Conservation (phyloP, 495 filamentous ascomycete genomes). For the Penicillium atrosanguineum region DNA sequence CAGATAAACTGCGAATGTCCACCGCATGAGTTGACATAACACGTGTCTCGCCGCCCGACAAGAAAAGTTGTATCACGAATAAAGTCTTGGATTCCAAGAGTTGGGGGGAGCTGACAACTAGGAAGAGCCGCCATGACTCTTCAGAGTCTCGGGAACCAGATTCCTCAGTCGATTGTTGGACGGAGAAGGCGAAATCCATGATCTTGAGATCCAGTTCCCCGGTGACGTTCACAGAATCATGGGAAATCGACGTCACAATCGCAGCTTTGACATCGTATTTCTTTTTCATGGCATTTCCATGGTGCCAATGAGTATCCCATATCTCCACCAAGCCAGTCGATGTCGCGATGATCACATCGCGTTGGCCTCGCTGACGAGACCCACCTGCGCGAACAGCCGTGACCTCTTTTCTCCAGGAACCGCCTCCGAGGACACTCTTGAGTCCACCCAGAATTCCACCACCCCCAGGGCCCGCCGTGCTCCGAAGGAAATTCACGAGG, state of each 20-base stretch:
- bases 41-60: slow-evolving; percentile 25
- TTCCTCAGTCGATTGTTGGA: slow-evolving; percentile 15
- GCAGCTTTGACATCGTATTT: slow-evolving; percentile 49
- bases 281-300: slow-evolving; percentile 55
- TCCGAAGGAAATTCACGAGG: slow-evolving; percentile 68
- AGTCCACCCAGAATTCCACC: slow-evolving; percentile 74
- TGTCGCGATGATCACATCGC: slow-evolving; percentile 76
- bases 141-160: slow-evolving; percentile 15
- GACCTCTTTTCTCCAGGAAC: slow-evolving; percentile 67
- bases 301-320: slow-evolving; percentile 86
- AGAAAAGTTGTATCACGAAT: slow-evolving; percentile 28
- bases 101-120: slow-evolving; percentile 27
- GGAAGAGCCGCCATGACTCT: slow-evolving; percentile 32
- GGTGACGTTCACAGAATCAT: slow-evolving; percentile 16
- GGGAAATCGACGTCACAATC: slow-evolving; percentile 26
- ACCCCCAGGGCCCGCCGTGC: slow-evolving; percentile 40
- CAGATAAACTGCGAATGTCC: slow-evolving; percentile 21
- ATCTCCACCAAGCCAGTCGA: slow-evolving; percentile 69
- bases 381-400: slow-evolving; percentile 69
- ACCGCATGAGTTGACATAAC: slow-evolving; percentile 32
- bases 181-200: slow-evolving; percentile 35
- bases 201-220: slow-evolving; percentile 35
- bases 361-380: slow-evolving; percentile 72
- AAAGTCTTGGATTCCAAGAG: slow-evolving; percentile 20
- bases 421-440: slow-evolving; percentile 64